Base-by-base conservation (phyloP, 2,329 filamentous ascomycete genomes). In the Penicillium sp. region DNA sequence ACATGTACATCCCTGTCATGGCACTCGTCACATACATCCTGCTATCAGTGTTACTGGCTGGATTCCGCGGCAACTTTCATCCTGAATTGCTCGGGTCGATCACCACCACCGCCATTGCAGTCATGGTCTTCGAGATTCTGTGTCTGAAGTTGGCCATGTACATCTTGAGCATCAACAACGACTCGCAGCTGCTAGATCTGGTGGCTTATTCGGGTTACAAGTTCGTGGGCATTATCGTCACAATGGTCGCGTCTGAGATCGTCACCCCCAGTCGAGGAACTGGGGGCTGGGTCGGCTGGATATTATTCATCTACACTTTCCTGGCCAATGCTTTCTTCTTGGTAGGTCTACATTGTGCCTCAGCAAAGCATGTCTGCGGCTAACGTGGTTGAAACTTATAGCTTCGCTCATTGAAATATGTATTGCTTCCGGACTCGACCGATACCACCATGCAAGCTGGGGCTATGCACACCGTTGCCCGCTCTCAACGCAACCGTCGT, bases 1-100 rank as follows among this genome's bases (percentile, higher is more conserved):
- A 98, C 68, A 96, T 98, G 89, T 98, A 98, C 70, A 98, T 98
- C 55, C 89, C 89, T 42, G 84, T 93, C 57, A 98, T 98, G 92
- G 90, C 92, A 1, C 74, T 98, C 36, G 88, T 96, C 31, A 98
- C 92, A 15, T 98, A 98, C 66, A 94, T 98, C 49, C 82, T 98
- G 22, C 77, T 98, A 8, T 93, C 86, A 4, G 92, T 90, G 1
- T 75, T 96, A 28, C 75, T 98, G 38, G 90, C 90, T 6, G 92
- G 92, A 29, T 75, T 98, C 30, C 78, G 86, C 35, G 90, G 92
- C 17, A 80, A 87, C 49, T 98, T 98, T 70, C 84, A 95, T 59
- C 93, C 93, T 1, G 90, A 96, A 62, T 74, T 98, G 16, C 76
- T 98, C 13, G 90, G 90, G 14, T 84, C 86, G 56, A 95, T 88